Evolutionary conservation across 164 flowering plant genomes (phyloP).

Genomic region (Dillenia turbinata): DNA sequence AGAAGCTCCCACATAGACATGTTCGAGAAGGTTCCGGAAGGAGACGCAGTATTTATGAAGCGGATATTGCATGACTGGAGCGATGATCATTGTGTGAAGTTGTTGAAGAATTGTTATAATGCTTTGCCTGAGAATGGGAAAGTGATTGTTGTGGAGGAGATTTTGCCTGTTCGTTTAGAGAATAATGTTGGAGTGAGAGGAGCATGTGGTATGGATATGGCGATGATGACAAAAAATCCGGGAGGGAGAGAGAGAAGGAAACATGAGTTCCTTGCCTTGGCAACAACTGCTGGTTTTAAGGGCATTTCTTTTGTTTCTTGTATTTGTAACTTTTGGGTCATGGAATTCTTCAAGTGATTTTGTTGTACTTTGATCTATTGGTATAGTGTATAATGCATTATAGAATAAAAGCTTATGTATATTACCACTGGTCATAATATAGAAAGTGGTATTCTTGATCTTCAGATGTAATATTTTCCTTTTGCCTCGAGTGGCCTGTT

Average conservation of each 20-base stretch:
- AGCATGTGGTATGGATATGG: slow-evolving; percentile 41
- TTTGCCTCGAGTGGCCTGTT: no score
- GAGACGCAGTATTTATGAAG: slow-evolving; percentile 93
- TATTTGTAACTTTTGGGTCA: slow-evolving; percentile 53
- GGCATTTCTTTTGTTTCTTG: slow-evolving; percentile 34
- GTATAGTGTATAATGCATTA: no score
- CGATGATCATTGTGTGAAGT: slow-evolving; percentile 66
- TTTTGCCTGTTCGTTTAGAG: slow-evolving; percentile 56
- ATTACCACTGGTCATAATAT: no score
- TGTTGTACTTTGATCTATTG: no score
- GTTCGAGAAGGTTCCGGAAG: slow-evolving; percentile 76
- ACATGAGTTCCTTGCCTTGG: slow-evolving; percentile 61
- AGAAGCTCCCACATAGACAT: slow-evolving; percentile 71
- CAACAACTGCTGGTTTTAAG: slow-evolving; percentile 60
- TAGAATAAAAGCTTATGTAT: no score
- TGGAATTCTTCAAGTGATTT: slow-evolving; percentile 55
- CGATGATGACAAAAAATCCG: slow-evolving; percentile 77
- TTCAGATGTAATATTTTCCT: no score
- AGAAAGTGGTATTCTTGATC: no score
- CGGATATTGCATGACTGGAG: slow-evolving; percentile 96
- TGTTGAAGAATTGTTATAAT: slow-evolving; percentile 67
- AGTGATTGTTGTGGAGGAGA: slow-evolving; percentile 57
- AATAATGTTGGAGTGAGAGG: slow-evolving; percentile 31
- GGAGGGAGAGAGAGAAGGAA: slow-evolving; percentile 84
- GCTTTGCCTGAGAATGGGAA: slow-evolving; percentile 71